phyloP scores from a whole-genome alignment of 192 early-diverging fungal genomes.

The Linnemannia hyalina region DNA sequence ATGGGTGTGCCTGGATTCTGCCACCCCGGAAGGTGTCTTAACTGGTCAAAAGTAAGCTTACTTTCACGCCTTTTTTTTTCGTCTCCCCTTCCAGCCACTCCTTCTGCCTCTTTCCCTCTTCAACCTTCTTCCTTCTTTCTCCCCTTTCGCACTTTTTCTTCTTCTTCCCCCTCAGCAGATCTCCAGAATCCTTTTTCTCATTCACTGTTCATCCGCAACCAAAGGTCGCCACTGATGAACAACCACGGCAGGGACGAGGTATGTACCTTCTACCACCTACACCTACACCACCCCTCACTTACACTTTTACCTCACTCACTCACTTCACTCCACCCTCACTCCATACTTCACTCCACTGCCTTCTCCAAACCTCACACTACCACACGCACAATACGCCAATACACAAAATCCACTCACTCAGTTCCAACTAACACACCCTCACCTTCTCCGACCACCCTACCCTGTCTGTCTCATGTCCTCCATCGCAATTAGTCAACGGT shows the following conservation, averaged over 20 bases:
- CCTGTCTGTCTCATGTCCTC: not conserved
- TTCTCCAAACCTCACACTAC: not conserved
- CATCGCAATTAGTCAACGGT: constrained; percentile 19
- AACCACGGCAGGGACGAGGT: constrained; percentile 32
- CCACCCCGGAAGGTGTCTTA: too few relatives aligned
- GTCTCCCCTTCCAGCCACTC: too few relatives aligned
- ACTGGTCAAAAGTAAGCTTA: not conserved
- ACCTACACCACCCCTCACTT: not conserved
- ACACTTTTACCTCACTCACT: not conserved
- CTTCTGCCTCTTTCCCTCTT: not conserved
- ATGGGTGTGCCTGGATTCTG: too few relatives aligned
- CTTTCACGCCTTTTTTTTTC: not conserved
- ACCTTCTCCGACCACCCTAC: not conserved
- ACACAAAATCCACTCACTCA: too few relatives aligned
- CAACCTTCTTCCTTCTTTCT: not conserved
- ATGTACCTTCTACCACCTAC: not conserved
- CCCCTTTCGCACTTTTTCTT: not conserved
- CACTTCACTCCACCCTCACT: constrained; percentile 4
- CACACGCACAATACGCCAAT: not conserved
- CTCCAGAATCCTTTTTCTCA: not conserved
- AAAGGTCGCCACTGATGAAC: not conserved
- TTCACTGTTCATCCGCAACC: not conserved
- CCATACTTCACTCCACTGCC: not conserved
- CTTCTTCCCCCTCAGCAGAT: not conserved
- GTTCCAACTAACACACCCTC: not conserved